A percentile compares a stretch with the other conserved stretches of the same genome.
These are phyloP conservation scores for Cercophora sp. DNA, from an alignment of 495 filamentous ascomycete genomes.

Conservation along the genomic window DNA sequence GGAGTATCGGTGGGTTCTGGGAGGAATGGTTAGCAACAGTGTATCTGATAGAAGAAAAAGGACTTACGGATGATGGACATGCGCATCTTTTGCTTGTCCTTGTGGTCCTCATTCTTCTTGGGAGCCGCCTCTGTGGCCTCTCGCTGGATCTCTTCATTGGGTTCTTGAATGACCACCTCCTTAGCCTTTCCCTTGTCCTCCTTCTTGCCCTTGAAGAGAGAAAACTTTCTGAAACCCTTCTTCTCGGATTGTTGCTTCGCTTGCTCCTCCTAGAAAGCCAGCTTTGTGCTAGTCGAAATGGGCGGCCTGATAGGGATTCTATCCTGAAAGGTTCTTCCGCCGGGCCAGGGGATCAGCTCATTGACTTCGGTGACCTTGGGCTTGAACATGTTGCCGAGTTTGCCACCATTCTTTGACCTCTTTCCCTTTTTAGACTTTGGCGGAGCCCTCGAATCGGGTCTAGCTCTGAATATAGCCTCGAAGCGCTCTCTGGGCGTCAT, in stretches of 20 bases:
- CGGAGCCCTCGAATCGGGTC: slow-evolving; percentile 5
- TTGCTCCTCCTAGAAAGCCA: not conserved
- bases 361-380: too few relatives aligned
- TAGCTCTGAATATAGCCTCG: slow-evolving; percentile 36
- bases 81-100: not conserved
- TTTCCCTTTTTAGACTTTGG: too few relatives aligned
- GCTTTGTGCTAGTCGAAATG: too few relatives aligned
- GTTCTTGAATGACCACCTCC: not conserved
- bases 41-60: not conserved
- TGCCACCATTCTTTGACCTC: too few relatives aligned
- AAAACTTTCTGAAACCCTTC: too few relatives aligned
- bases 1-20: too few relatives aligned
- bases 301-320: too few relatives aligned
- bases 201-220: slow-evolving; percentile 15
- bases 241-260: too few relatives aligned
- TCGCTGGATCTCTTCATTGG: slow-evolving; percentile 2
- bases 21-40: too few relatives aligned
- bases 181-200: slow-evolving; percentile 4
- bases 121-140: not conserved
- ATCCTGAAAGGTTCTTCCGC: too few relatives aligned
- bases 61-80: not conserved
- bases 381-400: too few relatives aligned
- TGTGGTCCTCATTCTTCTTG: not conserved
- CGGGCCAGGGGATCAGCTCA: too few relatives aligned
- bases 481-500: slow-evolving; percentile 50